Base-by-base conservation (phyloP, 2,329 filamentous ascomycete genomes). In the Aureobasidium mangrovei region DNA sequence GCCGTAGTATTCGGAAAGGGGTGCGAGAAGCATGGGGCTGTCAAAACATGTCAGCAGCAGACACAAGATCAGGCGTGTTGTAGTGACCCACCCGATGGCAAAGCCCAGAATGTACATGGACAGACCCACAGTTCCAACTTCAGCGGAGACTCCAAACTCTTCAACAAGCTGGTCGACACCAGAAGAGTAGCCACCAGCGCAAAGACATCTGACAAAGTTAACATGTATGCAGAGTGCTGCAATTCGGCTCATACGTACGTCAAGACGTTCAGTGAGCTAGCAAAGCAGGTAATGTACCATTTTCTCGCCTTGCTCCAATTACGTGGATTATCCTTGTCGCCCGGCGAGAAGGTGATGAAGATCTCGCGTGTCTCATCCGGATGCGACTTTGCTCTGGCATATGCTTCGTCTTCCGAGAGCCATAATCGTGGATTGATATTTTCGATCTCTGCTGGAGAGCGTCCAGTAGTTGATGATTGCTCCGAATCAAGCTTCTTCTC, bases 201-300 rank as follows among this genome's bases (percentile, higher is more conserved):
- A 46, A 4, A 57, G 31, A 31, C 54, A 56, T 26, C 46, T 36
- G 12, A 31, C 6, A 10, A 18, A 12, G 49, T 54, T 53, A 59
- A 26, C 7, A 59, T 28, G n/a, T 52, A 45, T 8, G 55, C 55
- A n/a, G 7, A 26, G 41, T 48, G 3, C 26, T 33, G 3, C 40
- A 31, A 3, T 4, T 10, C 3, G 18, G 8, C 12, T 2, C 9
- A 28, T 7, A 56, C 43, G 32, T 41, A 56, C 35, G 60, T 57
- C 47, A 61, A 38, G 57, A 62, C 57, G 38, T 64, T 64, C 26
- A 73, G 59, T 56, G 67, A 63, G 56, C 71, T 68, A 24, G 66
- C 68, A n/a, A 73, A 60, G 32, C 63, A 60, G 4, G 69, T 72
- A 38, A 72, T 72, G 56, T 70, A 72, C 70, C 70, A 73, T 56